Evolutionary conservation across 2,329 filamentous ascomycete genomes (phyloP).

Genomic region (Aureobasidium sp.): DNA sequence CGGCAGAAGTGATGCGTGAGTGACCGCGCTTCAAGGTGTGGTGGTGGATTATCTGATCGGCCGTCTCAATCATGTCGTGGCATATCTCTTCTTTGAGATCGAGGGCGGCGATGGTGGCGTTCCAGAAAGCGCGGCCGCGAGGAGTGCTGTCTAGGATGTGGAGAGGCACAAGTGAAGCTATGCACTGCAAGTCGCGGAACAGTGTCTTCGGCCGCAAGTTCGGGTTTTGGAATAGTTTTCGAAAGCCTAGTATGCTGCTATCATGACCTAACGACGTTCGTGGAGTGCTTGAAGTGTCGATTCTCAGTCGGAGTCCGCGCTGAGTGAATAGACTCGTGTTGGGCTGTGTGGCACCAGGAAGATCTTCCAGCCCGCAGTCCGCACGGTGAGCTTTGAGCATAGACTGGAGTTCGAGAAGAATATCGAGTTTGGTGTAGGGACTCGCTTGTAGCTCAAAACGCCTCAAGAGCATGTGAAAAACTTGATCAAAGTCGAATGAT

Average conservation of each 20-base stretch:
- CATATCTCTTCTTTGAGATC: slow-evolving; percentile 82
- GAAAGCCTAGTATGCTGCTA: slow-evolving; percentile 22
- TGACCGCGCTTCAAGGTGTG: slow-evolving; percentile 57
- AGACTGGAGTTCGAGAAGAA: slow-evolving; percentile 73
- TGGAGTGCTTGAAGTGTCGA: slow-evolving; percentile 7
- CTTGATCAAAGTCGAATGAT: slow-evolving; percentile 55
- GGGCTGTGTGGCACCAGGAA: not conserved
- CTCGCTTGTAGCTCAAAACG: slow-evolving; percentile 88
- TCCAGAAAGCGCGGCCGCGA: slow-evolving; percentile 75
- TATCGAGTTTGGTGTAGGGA: slow-evolving; percentile 76
- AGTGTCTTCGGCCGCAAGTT: slow-evolving; percentile 40
- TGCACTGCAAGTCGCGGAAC: slow-evolving; percentile 46
- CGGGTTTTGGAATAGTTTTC: slow-evolving; percentile 37
- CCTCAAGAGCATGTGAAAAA: slow-evolving; percentile 71
- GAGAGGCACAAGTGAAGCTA: slow-evolving; percentile 54
- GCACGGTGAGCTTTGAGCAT: slow-evolving; percentile 36
- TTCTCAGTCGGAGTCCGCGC: not conserved
- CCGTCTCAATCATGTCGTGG: slow-evolving; percentile 72
- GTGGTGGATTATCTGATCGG: slow-evolving; percentile 61
- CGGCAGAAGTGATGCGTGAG: slow-evolving; percentile 27
- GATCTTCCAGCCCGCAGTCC: not conserved
- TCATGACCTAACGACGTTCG: not conserved
- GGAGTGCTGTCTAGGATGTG: slow-evolving; percentile 50
- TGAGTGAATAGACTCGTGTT: not conserved
- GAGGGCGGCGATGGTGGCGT: slow-evolving; percentile 81